These are phyloP conservation scores for Saturnispora silvae DNA, from an alignment of 805 yeast genomes.

Conservation along the genomic window DNA sequence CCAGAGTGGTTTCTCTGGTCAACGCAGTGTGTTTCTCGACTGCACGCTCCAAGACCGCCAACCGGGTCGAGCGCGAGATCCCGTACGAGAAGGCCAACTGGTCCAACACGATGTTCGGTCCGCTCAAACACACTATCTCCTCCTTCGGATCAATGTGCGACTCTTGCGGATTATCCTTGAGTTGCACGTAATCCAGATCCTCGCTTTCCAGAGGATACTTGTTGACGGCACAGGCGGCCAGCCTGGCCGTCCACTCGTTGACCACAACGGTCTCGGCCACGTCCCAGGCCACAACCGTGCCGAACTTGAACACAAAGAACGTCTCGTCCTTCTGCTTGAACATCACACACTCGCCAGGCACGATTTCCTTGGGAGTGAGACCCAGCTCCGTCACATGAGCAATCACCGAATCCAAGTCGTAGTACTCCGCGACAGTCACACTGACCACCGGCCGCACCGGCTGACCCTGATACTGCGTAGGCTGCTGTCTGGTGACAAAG, in stretches of 20 bases:
- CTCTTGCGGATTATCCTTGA: conserved; percentile 18
- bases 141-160: conserved; percentile 27
- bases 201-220: conserved; percentile 58
- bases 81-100: conserved; percentile 88
- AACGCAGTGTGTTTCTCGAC: conserved; percentile 57
- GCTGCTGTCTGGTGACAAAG: conserved; percentile 10
- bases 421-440: conserved; percentile 61
- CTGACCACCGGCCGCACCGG: conserved; percentile 43
- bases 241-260: conserved; percentile 39
- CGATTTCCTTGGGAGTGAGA: conserved; percentile 24
- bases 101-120: conserved; percentile 50
- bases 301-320: conserved; percentile 60
- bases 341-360: conserved; percentile 51
- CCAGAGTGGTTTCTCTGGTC: conserved; percentile 56
- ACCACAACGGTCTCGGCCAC: conserved; percentile 44
- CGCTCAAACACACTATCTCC: conserved; percentile 62
- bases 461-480: conserved; percentile 6
- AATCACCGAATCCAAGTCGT: conserved; percentile 44
- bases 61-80: conserved; percentile 72
- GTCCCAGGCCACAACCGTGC: conserved; percentile 81
- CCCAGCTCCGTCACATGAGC: conserved; percentile 29
- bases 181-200: conserved; percentile 65
- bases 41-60: conserved; percentile 67
- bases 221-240: conserved; percentile 38
- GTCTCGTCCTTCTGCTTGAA: conserved; percentile 34